These are phyloP conservation scores for Helianthus tuberosus DNA, from an alignment of 129 eudicot species.

Conservation along the genomic window DNA sequence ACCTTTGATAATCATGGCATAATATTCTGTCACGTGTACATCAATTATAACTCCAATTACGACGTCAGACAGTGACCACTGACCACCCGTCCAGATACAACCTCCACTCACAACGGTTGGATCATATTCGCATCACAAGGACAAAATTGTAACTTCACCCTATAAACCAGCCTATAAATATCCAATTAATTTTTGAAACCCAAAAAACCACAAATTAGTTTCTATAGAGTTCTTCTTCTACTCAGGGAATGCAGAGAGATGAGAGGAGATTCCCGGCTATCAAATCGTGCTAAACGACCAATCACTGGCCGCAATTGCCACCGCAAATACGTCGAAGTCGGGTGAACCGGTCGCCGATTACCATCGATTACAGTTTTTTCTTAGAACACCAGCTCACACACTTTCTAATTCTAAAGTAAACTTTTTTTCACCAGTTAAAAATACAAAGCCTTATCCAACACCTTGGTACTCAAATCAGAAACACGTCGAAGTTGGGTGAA, in stretches of 20 bases:
- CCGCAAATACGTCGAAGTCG: conserved; percentile 47
- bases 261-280: conserved; percentile 40
- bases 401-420: too few relatives aligned
- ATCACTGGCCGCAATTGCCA: conserved; percentile 41
- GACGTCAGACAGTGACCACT: conserved; percentile 8
- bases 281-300: conserved; percentile 26
- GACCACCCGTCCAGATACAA: conserved; percentile 23
- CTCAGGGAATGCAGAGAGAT: conserved; percentile 46
- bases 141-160: background rate
- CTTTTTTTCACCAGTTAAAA: too few relatives aligned
- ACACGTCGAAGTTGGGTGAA: conserved; percentile 45
- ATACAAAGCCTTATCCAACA: too few relatives aligned
- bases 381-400: too few relatives aligned
- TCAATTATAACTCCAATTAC: conserved; percentile 19
- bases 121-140: conserved; percentile 15
- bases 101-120: conserved; percentile 19
- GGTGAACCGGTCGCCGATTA: conserved; percentile 15
- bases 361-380: background rate
- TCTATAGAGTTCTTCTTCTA: background rate
- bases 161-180: conserved; percentile 17
- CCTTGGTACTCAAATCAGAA: background rate
- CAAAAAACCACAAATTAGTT: background rate
- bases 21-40: conserved; percentile 29
- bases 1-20: conserved; percentile 2
- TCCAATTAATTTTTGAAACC: background rate